Base-by-base conservation (phyloP, 768 basidiomycete genomes). In the Daedalea quercina region DNA sequence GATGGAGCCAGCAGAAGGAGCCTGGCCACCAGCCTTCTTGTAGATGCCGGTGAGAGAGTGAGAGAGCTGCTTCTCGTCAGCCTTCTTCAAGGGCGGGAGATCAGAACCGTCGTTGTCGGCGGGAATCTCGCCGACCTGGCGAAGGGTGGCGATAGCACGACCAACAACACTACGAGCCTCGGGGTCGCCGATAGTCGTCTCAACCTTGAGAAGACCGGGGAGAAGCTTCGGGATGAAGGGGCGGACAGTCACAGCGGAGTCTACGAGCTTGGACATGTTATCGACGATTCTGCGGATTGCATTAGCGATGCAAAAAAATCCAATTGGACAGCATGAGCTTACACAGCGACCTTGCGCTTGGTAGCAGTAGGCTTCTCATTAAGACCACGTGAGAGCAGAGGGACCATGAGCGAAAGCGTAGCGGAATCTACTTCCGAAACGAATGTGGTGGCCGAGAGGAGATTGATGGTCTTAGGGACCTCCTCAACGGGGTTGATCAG, bases 401-500 rank as follows among this genome's bases (percentile, higher is more conserved):
- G 94, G 55, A 94, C 94, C 92, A 97, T 96, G 61, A 97, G 84
- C 63, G 94, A 96, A 60, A 97, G 87, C 60, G 94, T 96, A 52
- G 94, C 81, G 47, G 94, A 93, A 65, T 96, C 94, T 73, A 97
- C 94, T 79, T 97, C 94, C 49, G 94, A 91, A 90, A 97, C 94
- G 85, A 96, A 97, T 71, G 94, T 97, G 73, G 94, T 97, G 54
- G 94, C 84, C 72, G 94, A 93, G 73, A 96, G 92, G 75, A 95
- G 88, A 57, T 80, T 80, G 65, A 97, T 90, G 65, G 94, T 96
- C 64, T 84, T 87, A 64, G 94, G 90, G 54, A 97, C 94, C 84
- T 99, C 96, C 78, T 99, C 95, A 59, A 96, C 93, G 64, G 96
- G 96, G 80, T 99, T 94, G 75, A 97, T 93, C 67, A 98, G 79